Conservation (phyloP, 1,284 basidiomycete species). For the Moniliella sp. region DNA sequence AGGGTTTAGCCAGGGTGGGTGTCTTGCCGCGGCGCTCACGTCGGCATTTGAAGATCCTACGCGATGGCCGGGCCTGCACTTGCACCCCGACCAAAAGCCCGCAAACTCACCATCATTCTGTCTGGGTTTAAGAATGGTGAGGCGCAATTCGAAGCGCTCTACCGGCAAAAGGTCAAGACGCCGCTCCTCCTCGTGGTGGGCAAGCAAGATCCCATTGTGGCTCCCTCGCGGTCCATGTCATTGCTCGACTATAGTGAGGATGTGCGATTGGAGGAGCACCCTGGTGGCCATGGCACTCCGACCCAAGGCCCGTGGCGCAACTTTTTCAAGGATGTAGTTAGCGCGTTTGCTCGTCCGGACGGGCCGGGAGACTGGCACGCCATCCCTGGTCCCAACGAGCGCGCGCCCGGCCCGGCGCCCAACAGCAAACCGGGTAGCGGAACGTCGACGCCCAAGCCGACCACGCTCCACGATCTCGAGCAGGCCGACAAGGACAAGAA, state of each 20-base stretch:
- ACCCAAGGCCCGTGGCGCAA: slow-evolving; percentile 28
- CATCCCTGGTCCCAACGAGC: neutral
- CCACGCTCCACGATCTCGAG: too few relatives aligned
- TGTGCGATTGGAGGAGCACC: slow-evolving; percentile 21
- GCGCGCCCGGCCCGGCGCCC: too few relatives aligned
- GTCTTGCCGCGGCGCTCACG: slow-evolving; percentile 16
- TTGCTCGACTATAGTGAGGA: slow-evolving; percentile 11
- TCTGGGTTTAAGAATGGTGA: slow-evolving; percentile 24
- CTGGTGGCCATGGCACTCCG: slow-evolving; percentile 26
- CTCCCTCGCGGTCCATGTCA: too few relatives aligned
- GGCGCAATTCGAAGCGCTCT: slow-evolving; percentile 11
- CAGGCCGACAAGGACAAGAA: too few relatives aligned
- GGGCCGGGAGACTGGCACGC: neutral
- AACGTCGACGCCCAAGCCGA: too few relatives aligned
- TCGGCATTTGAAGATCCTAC: slow-evolving; percentile 23
- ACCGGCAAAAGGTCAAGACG: slow-evolving; percentile 14
- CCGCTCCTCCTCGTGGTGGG: slow-evolving; percentile 22
- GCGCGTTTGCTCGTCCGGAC: slow-evolving; percentile 7
- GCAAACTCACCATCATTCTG: slow-evolving; percentile 21
- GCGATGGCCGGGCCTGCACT: slow-evolving; percentile 8
- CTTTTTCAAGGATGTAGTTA: slow-evolving; percentile 23
- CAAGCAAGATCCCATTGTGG: slow-evolving; percentile 3
- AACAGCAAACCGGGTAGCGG: too few relatives aligned
- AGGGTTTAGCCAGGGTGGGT: slow-evolving; percentile 24
- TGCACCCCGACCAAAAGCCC: slow-evolving; percentile 10